Percentiles rank a stretch among this genome's conserved stretches.
These are phyloP conservation scores for Phlebopus sp. DNA, from an alignment of 1,284 basidiomycete species.

Conservation along the genomic window DNA sequence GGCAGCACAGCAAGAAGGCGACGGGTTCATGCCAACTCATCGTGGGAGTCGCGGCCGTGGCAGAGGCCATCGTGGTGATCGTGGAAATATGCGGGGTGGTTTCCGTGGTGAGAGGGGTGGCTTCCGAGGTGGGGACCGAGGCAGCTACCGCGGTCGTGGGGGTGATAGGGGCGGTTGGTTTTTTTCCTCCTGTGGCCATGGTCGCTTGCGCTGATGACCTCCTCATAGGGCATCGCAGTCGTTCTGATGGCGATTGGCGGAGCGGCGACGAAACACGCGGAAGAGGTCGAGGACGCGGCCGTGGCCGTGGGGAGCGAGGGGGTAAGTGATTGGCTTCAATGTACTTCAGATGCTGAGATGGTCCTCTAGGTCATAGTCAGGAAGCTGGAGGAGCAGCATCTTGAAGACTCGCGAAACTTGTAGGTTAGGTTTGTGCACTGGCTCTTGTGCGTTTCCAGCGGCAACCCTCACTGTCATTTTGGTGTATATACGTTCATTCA, in stretches of 20 bases:
- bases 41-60: slow-evolving; percentile 43
- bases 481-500: too few species aligned
- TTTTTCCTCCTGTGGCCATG: background rate
- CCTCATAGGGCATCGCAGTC: slow-evolving; percentile 34
- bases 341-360: background rate
- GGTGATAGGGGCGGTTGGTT: slow-evolving; percentile 40
- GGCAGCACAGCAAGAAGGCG: slow-evolving; percentile 44
- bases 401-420: background rate
- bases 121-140: slow-evolving; percentile 39
- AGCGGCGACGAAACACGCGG: slow-evolving; percentile 38
- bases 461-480: too few species aligned
- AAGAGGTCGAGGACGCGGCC: slow-evolving; percentile 43
- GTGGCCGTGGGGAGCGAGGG: slow-evolving; percentile 37
- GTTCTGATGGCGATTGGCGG: slow-evolving; percentile 37
- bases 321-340: slow-evolving; percentile 17
- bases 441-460: too few species aligned
- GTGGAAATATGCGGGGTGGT: slow-evolving; percentile 36
- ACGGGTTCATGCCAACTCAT: slow-evolving; percentile 56
- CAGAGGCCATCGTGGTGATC: slow-evolving; percentile 40
- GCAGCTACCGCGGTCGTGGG: slow-evolving; percentile 38
- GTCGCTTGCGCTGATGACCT: background rate
- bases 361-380: slow-evolving; percentile 17
- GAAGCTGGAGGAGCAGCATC: slow-evolving; percentile 18
- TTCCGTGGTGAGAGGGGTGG: slow-evolving; percentile 35
- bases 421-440: too few species aligned